Evolutionary conservation across 2,329 filamentous ascomycete species (phyloP), one percentile per base, ranked within the genome.

Genomic region (Colletotrichum destructivum): DNA sequence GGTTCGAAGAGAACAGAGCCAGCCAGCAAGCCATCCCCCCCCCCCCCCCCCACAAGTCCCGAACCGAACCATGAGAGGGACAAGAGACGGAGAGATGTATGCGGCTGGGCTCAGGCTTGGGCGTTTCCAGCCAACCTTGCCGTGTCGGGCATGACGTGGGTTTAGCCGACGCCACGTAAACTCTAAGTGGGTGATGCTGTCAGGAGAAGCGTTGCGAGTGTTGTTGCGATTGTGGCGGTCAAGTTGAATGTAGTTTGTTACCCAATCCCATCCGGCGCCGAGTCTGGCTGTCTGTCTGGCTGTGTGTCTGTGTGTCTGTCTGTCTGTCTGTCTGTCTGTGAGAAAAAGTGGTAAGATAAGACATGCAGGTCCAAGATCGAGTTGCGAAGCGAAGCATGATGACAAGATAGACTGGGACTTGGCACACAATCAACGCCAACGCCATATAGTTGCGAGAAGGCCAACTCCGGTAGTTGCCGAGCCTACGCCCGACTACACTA

Each of bases 161-260:
- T 26, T 63, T 31, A 69, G 38, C 59, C 38, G 52, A 62, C 65
- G 69, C 69, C 69, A 63, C 59, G 46, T 23, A 69, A 71, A 71
- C 65, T 71, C 59, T 69, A 71, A 69, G 69, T 55, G 23, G 63
- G 63, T 69, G 51, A 63, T 65, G 69, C 52, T 42, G 13, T 51
- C 4, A 42, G 56, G 15, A 31, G 51, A 13, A 47, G 18, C 40
- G 31, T 60, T 49, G 55, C 65, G 23, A 49, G 35, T 18, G 62
- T 31, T 59, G 31, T 47, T 31, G 26, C 26, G 26, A 6, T 31
- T 31, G 26, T 31, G 26, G 26, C 26, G 26, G 26, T 31, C 26
- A 31, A 31, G 26, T 31, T 31, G 26, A 31, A 31, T 31, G 26
- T 7, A 6, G 6, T 6, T 31, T 5, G 1, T 31, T 31, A 31